These are phyloP conservation scores for Coemansia javaensis DNA, from an alignment of 192 early-diverging fungal species.

Conservation along the genomic window DNA sequence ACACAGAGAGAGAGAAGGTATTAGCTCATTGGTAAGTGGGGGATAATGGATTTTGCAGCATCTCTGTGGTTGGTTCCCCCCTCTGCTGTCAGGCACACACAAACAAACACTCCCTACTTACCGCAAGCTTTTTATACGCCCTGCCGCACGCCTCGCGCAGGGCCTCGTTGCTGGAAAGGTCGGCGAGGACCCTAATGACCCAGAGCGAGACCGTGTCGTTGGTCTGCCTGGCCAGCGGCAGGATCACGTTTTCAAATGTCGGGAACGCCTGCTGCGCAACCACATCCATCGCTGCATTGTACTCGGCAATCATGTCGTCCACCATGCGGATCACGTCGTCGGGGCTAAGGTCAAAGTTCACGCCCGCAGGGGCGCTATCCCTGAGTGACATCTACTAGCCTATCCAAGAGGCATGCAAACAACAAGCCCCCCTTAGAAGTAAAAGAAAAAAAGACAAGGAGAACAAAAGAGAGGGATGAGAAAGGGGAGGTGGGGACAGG, in stretches of 20 bases:
- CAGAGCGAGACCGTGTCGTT: conserved; percentile 8
- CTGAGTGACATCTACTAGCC: no score
- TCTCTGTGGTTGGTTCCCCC: background rate
- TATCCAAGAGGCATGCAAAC: no score
- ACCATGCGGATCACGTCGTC: background rate
- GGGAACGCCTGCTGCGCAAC: conserved; percentile 19
- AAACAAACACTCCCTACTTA: no score
- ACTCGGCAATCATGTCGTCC: background rate
- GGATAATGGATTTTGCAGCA: background rate
- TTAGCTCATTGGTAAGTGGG: background rate
- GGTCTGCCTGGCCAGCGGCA: conserved; percentile 16
- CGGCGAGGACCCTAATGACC: conserved; percentile 3
- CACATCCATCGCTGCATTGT: conserved; percentile 4
- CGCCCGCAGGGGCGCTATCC: no score
- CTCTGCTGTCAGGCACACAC: no score
- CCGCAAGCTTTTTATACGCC: conserved; percentile 45
- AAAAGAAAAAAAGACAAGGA: no score
- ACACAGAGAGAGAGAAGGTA: conserved; percentile 8
- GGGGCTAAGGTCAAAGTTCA: background rate
- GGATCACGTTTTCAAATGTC: conserved; percentile 23
- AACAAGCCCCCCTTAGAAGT: no score
- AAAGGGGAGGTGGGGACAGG: no score
- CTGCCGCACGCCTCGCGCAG: conserved; percentile 58
- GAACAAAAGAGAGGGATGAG: no score
- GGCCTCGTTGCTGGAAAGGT: conserved; percentile 38